Conservation (phyloP, 495 filamentous ascomycete genomes). For the Podospora didyma region DNA sequence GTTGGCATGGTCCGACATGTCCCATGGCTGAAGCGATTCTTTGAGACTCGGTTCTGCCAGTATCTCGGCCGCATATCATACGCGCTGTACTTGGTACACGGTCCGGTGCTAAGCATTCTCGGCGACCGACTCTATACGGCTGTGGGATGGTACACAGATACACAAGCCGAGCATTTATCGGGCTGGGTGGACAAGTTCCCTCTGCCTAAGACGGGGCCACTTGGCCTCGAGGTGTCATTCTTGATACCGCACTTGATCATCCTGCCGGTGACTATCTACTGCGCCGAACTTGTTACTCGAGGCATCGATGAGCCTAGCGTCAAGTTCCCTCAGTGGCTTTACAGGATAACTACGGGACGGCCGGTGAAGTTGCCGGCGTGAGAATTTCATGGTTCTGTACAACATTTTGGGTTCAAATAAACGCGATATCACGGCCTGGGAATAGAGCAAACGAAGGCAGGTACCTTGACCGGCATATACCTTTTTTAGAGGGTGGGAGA, state of each 20-base stretch:
- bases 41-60: slow-evolving; percentile 56
- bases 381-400: neutral
- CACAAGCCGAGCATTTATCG: slow-evolving; percentile 32
- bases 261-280: slow-evolving; percentile 52
- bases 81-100: slow-evolving; percentile 63
- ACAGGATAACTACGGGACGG: slow-evolving; percentile 28
- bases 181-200: slow-evolving; percentile 44
- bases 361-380: slow-evolving; percentile 12
- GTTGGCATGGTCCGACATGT: slow-evolving; percentile 47
- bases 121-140: slow-evolving; percentile 48
- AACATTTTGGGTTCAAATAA: too few species aligned
- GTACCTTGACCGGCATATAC: too few species aligned
- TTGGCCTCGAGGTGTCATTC: slow-evolving; percentile 53
- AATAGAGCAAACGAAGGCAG: neutral
- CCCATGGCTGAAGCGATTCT: slow-evolving; percentile 46
- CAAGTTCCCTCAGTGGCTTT: slow-evolving; percentile 50
- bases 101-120: slow-evolving; percentile 48
- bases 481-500: too few species aligned
- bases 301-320: slow-evolving; percentile 55
- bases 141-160: slow-evolving; percentile 42
- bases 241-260: slow-evolving; percentile 50
- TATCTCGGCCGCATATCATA: slow-evolving; percentile 63
- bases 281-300: slow-evolving; percentile 53
- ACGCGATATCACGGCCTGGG: neutral
- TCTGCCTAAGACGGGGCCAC: slow-evolving; percentile 44